Evolutionary conservation across 225 moss, liverwort and hornwort species (phyloP), one percentile per base, ranked within the genome.

Genomic region (Sphagnum tenellum): DNA sequence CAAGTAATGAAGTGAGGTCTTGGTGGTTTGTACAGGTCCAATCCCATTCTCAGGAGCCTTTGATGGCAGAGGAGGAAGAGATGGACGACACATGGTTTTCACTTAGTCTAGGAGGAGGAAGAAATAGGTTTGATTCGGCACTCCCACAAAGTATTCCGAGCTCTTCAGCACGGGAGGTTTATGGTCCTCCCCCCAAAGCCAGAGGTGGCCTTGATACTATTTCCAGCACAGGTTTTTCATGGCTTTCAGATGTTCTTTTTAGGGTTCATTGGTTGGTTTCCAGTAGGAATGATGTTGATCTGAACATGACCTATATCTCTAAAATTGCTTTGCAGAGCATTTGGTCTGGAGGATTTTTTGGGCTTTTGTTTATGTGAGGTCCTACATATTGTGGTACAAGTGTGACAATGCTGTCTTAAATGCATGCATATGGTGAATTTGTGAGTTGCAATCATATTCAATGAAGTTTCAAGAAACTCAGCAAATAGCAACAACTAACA

Each of bases 21-120:
- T 29, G 29, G 29, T 29, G 29, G 29, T 29, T 29, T 29, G 29
- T 67, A 71, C 91, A 92, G 81, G 87, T 89, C 61, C 85, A 86
- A 66, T 82, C 90, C 56, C 81, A 66, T 62, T 70, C 72, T 11
- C 78, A 86, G 60, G 89, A 74, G 58, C 82, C 93, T 29, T 82
- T 88, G 56, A 66, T 85, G 51, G 74, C 84, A 57, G 84, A 86
- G 54, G 73, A 66, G 55, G 93, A 93, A 9, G 79, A 74, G 45
- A 89, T 92, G 59, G 87, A 89, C 67, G 84, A 89, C 67, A 72
- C 73, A 29, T 98, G 98, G 98, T 89, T 98, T 77, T 93, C 98
- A 13, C 79, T 98, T 46, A 87, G 98, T 64, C 75, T 98, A 54
- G 93, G 93, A 4, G 85, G 90, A 57, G 74, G 75, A 66, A 85